Base-by-base conservation (phyloP, 495 filamentous ascomycete species). In the Rostrohypoxylon terebratum region DNA sequence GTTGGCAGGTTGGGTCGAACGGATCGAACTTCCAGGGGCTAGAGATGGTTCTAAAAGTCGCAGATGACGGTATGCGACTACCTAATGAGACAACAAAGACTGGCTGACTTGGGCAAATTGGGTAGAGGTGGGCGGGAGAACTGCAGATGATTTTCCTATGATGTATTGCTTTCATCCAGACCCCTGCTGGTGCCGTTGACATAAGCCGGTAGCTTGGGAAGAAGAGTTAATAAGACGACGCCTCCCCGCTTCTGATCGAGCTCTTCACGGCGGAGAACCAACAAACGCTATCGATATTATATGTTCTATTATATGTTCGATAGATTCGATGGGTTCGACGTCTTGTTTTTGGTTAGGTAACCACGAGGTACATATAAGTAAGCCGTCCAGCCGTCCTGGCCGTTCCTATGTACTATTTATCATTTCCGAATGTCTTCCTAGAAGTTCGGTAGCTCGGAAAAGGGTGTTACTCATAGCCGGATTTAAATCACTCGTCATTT, bases 61-160 rank as follows among this genome's bases (percentile, higher is more conserved):
- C 70, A 57, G 70, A 66, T 73, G 70, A 73, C 65, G 70, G 60
- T 65, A 73, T 60, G 54, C 38, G 28, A 55, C 59, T 64, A n/a
- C n/a, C n/a, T n/a, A 64, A 65, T 61, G 58, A 57, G 31, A 63
- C n/a, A 63, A 62, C 51, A 69, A 55, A 68, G 65, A 61, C 36
- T 23, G 20, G 33, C 9, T 13, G 36, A 38, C 36, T 38, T 38
- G 36, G 36, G 36, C 9, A 10, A 13, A 38, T 13, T 38, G 13
- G 36, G 36, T 38, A 38, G 3, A 38, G 36, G 9, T 38, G 36
- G 42, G 64, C 64, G 47, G 31, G 16, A 51, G 47, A 59, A 34
- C 58, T 50, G 57, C 62, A 72, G 69, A 58, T 59, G 69, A 66
- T 61, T 67, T 63, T 54, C 59, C 60, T 73, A 73, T 73, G 70